A percentile compares a stretch with the other conserved stretches of the same genome.
phyloP scores from a whole-genome alignment of 179 eudicot species.

The Carnegiea gigantea region DNA sequence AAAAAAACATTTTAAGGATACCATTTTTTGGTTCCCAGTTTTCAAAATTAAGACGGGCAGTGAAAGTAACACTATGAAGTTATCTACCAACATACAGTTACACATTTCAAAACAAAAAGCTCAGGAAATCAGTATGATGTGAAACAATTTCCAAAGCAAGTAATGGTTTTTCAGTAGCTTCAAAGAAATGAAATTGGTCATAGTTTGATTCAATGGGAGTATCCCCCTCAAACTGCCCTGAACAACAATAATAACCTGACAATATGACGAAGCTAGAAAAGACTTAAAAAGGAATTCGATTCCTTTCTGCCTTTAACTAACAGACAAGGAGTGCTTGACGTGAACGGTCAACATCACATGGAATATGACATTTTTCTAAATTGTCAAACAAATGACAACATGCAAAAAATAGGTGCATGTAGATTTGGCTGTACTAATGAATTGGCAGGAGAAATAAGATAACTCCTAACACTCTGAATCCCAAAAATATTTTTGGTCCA shows the following conservation, averaged over 20 bases:
- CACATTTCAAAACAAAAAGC: neutral
- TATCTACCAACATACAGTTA: neutral
- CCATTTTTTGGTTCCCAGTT: neutral
- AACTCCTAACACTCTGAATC: slow-evolving; percentile 2
- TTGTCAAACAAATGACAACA: slow-evolving; percentile 7
- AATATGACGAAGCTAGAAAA: too few relatives aligned
- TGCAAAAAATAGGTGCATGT: neutral
- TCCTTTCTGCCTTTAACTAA: too few relatives aligned
- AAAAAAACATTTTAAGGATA: neutral
- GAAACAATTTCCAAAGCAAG: neutral
- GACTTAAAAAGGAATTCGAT: too few relatives aligned
- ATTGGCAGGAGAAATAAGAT: neutral
- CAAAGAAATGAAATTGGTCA: neutral
- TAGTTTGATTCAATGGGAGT: neutral
- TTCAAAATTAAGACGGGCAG: neutral
- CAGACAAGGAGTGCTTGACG: too few relatives aligned
- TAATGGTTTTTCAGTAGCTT: neutral
- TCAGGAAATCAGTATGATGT: neutral
- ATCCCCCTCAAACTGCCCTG: neutral
- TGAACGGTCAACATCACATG: neutral
- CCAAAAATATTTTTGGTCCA: neutral
- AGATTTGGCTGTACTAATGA: neutral
- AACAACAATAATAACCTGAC: slow-evolving; percentile 7
- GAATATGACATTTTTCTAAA: neutral
- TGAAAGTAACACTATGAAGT: neutral